These are phyloP conservation scores for Sporisorium exsertum DNA, from an alignment of 1,284 basidiomycete species.

Conservation along the genomic window DNA sequence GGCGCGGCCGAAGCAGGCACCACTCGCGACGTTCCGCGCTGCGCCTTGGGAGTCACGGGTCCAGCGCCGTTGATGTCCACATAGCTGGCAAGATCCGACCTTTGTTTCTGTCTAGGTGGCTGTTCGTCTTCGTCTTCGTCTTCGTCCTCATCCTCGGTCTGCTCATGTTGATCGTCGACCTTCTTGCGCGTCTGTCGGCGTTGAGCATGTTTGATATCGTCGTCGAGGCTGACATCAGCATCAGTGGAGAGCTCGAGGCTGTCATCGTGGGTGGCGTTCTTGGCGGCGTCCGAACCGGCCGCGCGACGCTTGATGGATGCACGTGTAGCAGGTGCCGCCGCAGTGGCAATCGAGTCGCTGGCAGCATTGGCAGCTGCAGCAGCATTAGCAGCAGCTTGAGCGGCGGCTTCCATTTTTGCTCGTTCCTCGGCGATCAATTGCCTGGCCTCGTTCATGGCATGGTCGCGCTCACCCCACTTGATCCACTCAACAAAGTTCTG, in stretches of 20 bases:
- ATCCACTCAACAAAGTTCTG: constrained; percentile 73
- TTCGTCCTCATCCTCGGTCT: constrained; percentile 8
- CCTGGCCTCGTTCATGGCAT: constrained; percentile 36
- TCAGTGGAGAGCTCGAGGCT: constrained; percentile 22
- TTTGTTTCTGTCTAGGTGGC: constrained; percentile 33
- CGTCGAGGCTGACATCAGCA: constrained; percentile 11
- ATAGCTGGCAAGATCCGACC: constrained; percentile 4
- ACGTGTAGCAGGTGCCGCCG: neutral
- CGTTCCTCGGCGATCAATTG: constrained; percentile 31
- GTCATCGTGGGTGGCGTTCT: constrained; percentile 14
- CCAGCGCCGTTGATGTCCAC: neutral
- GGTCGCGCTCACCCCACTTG: constrained; percentile 61
- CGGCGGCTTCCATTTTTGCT: constrained; percentile 16
- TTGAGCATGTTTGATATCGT: constrained; percentile 16
- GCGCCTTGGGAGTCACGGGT: constrained; percentile 33
- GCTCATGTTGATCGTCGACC: constrained; percentile 12
- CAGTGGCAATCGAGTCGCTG: neutral
- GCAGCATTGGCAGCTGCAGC: constrained; percentile 1
- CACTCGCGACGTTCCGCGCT: constrained; percentile 10
- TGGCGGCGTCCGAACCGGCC: constrained; percentile 19
- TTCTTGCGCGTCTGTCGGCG: constrained; percentile 17
- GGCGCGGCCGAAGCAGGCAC: constrained; percentile 31
- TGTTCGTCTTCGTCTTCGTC: constrained; percentile 15
- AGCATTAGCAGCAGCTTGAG: constrained; percentile 5
- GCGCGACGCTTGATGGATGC: constrained; percentile 23